Percentiles rank a stretch among this genome's conserved stretches.
Conservation (phyloP, 805 yeast genomes). For the Nakazawaea siamensis region DNA sequence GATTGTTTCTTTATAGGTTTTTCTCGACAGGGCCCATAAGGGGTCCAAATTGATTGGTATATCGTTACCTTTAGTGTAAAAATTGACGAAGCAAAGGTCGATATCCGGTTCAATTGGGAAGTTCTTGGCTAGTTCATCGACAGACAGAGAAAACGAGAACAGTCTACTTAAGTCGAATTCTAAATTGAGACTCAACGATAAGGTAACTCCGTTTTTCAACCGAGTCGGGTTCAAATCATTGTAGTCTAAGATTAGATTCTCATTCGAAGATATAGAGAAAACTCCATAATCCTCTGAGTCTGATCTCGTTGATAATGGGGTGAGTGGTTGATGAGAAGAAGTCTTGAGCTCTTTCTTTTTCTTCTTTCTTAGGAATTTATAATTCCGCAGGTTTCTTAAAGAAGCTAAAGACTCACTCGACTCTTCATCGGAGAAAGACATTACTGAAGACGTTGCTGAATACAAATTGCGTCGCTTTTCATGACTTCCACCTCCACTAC, state of each 20-base stretch:
- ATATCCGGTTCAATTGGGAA: slow-evolving; percentile 4
- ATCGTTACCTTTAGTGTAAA: slow-evolving; percentile 44
- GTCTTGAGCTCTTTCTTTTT: slow-evolving; percentile 1
- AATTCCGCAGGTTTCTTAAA: slow-evolving; percentile 2
- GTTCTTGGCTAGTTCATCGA: too few species aligned
- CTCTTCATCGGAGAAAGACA: background rate
- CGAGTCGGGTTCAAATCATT: too few species aligned
- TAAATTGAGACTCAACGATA: too few species aligned
- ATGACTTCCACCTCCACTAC: background rate
- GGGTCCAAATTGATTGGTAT: slow-evolving; percentile 30
- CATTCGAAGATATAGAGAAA: too few species aligned
- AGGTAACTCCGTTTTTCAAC: too few species aligned
- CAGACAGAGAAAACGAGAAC: too few species aligned
- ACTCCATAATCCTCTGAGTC: background rate
- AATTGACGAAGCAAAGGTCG: slow-evolving; percentile 41
- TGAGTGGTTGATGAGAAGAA: background rate
- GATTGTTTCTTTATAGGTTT: slow-evolving; percentile 18
- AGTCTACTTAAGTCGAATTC: too few species aligned
- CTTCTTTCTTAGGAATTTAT: slow-evolving; percentile 4
- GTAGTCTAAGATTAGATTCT: too few species aligned
- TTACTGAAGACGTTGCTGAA: too few species aligned
- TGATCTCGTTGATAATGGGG: background rate
- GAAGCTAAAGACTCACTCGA: too few species aligned
- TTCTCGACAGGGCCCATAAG: slow-evolving; percentile 20
- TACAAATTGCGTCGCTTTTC: slow-evolving; percentile 2